Conservation (phyloP, 176 grass and related monocot genomes). For the Thalia dealbata region DNA sequence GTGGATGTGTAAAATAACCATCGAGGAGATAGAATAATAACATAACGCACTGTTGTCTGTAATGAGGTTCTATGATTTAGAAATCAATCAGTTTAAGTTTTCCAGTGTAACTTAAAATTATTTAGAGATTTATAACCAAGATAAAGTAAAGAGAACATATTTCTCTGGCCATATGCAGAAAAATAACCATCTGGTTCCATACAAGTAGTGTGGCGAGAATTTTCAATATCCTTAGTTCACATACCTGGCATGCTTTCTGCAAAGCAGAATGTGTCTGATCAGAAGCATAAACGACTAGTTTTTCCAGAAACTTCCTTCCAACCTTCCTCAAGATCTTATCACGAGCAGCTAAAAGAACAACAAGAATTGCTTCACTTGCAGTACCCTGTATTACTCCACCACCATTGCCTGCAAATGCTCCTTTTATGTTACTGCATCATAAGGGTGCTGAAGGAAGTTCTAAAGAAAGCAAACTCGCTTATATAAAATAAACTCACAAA, state of each 20-base stretch:
- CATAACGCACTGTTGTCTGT: neutral
- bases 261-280: conserved; percentile 30
- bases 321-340: conserved; percentile 21
- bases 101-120: neutral
- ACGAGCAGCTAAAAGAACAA: conserved; percentile 22
- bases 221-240: neutral
- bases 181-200: neutral
- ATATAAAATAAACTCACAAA: neutral
- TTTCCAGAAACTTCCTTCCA: conserved; percentile 22
- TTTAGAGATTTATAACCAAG: neutral
- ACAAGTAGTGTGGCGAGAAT: neutral
- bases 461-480: neutral
- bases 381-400: conserved; percentile 27
- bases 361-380: conserved; percentile 25
- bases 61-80: neutral
- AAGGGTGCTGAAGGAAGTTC: neutral
- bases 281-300: conserved; percentile 26
- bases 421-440: neutral
- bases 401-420: conserved; percentile 14
- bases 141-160: neutral
- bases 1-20: too few relatives aligned
- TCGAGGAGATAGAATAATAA: neutral
- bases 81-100: neutral
- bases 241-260: conserved; percentile 25
- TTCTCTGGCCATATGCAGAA: neutral